Evolutionary conservation across 169 alveolate genomes (phyloP).

Genomic region (Plasmodium relictum): DNA sequence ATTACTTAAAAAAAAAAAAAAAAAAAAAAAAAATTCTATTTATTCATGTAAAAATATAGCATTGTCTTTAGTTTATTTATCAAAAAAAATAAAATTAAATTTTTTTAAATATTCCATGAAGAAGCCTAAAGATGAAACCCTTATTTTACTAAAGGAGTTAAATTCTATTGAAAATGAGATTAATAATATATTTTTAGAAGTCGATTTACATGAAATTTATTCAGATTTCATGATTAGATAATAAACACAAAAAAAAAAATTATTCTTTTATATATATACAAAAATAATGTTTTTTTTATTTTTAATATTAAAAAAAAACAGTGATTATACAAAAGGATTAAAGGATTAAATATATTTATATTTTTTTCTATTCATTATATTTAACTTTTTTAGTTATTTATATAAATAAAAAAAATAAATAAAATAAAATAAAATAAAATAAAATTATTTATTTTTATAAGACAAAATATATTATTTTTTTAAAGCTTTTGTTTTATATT

Average conservation of each 20-base stretch:
- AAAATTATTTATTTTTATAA: too few relatives aligned
- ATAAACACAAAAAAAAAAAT: neutral
- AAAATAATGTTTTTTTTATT: too few relatives aligned
- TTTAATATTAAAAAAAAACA: too few relatives aligned
- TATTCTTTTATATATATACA: neutral
- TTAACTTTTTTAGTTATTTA: too few relatives aligned
- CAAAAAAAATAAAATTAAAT: slow-evolving; percentile 72
- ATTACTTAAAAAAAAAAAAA: slow-evolving; percentile 35
- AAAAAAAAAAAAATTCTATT: slow-evolving; percentile 47
- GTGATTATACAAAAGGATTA: too few relatives aligned
- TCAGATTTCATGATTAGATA: slow-evolving; percentile 34
- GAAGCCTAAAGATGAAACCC: slow-evolving; percentile 69
- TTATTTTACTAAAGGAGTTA: slow-evolving; percentile 60
- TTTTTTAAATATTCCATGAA: slow-evolving; percentile 76
- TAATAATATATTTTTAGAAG: slow-evolving; percentile 72
- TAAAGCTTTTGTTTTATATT: too few relatives aligned
- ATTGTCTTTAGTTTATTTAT: slow-evolving; percentile 30
- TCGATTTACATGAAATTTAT: slow-evolving; percentile 40
- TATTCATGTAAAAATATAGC: slow-evolving; percentile 57
- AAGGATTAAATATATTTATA: too few relatives aligned
- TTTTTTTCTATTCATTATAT: too few relatives aligned
- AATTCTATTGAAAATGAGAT: slow-evolving; percentile 62
- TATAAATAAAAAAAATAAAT: too few relatives aligned
- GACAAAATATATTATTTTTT: too few relatives aligned
- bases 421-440: too few relatives aligned